Evolutionary conservation across 495 filamentous ascomycete genomes (phyloP).

Genomic region (Neurospora sp.): DNA sequence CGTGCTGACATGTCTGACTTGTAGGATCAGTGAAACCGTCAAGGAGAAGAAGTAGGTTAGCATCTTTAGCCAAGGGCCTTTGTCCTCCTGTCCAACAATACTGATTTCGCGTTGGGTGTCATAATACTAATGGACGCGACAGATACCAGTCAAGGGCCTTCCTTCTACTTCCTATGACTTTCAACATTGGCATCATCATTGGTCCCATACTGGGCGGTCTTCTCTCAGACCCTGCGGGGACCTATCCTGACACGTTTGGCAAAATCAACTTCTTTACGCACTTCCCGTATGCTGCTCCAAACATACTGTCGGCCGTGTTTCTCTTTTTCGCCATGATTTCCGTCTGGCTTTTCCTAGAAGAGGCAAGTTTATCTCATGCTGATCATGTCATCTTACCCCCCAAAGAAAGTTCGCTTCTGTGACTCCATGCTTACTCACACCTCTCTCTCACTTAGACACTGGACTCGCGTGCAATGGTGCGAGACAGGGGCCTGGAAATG

Average conservation of each 20-base stretch:
- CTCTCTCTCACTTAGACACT: slow-evolving; percentile 33
- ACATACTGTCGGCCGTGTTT: slow-evolving; percentile 61
- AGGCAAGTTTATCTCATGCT: slow-evolving; percentile 35
- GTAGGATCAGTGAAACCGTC: slow-evolving; percentile 64
- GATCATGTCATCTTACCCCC: neutral
- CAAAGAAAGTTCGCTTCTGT: neutral
- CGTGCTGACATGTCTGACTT: neutral
- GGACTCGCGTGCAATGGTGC: slow-evolving; percentile 32
- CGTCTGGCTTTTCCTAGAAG: slow-evolving; percentile 60
- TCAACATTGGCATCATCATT: slow-evolving; percentile 69
- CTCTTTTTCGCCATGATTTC: slow-evolving; percentile 43
- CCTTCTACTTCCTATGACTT: slow-evolving; percentile 61
- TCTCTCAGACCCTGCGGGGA: slow-evolving; percentile 62
- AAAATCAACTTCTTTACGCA: slow-evolving; percentile 54
- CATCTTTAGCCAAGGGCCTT: neutral
- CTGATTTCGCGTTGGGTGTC: neutral
- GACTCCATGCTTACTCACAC: slow-evolving; percentile 11
- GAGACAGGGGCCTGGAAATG: slow-evolving; percentile 38
- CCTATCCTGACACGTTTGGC: slow-evolving; percentile 59
- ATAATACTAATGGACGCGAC: slow-evolving; percentile 5
- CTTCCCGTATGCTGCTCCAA: slow-evolving; percentile 69
- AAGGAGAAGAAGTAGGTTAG: slow-evolving; percentile 39
- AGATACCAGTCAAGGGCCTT: slow-evolving; percentile 55
- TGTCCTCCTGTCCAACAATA: neutral
- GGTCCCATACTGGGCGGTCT: slow-evolving; percentile 68